Evolutionary conservation across 2,329 filamentous ascomycete species (phyloP).

Genomic region (Alternaria angustiovoidea): DNA sequence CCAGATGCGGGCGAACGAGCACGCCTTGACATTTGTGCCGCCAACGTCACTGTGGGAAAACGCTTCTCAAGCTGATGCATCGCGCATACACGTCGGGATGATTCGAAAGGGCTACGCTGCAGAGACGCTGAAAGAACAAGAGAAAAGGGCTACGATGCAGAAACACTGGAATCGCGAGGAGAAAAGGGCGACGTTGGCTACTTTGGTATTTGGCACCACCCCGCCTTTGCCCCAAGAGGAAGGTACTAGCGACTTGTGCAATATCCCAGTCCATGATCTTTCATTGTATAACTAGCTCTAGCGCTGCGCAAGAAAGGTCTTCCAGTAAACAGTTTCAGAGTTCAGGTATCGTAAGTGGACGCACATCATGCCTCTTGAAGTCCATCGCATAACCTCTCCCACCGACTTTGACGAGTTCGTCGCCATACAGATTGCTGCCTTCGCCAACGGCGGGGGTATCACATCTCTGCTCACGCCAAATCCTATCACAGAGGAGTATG

Average conservation of each 20-base stretch:
- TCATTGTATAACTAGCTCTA: not conserved
- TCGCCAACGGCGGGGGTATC: constrained; percentile 39
- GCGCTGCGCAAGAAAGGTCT: not conserved
- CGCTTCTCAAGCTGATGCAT: not conserved
- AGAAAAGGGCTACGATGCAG: not conserved
- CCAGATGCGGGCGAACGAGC: not conserved
- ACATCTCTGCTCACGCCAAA: constrained; percentile 29
- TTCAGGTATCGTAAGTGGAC: not conserved
- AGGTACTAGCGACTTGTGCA: not conserved
- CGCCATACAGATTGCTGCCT: constrained; percentile 40
- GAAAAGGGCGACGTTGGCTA: constrained; percentile 20
- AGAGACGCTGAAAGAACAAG: not conserved
- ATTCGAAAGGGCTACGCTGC: not conserved
- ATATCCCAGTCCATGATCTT: not conserved
- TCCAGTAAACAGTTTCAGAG: not conserved
- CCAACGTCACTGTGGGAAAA: not conserved
- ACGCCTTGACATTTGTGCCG: not conserved
- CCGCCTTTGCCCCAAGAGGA: constrained; percentile 10
- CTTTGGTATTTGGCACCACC: constrained; percentile 9
- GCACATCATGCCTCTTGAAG: constrained; percentile 45
- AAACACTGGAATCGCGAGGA: not conserved
- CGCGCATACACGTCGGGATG: not conserved
- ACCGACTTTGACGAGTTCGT: constrained; percentile 41
- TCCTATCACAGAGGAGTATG: constrained; percentile 27
- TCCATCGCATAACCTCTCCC: constrained; percentile 34